Evolutionary conservation across 768 basidiomycete genomes (phyloP), one percentile per base, ranked within the genome.

Genomic region (Glaciozyma martinii): DNA sequence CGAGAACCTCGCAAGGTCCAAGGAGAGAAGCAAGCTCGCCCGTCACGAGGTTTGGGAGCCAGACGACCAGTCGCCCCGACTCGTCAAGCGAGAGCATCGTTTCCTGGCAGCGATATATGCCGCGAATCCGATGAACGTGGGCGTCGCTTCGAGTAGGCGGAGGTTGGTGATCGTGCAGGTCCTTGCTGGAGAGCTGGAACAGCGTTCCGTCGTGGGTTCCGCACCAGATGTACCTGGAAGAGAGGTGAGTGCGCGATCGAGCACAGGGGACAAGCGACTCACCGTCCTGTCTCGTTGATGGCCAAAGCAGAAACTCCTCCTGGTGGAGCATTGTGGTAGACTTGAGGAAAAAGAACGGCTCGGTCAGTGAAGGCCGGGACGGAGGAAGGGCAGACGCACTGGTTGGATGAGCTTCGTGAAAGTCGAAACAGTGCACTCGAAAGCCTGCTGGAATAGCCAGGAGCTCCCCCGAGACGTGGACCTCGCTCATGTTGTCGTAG

Each of bases 181-280:
- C 9, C n/a, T 56, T 37, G 5, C 42, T 21, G 55, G 62, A 60
- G 60, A 62, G 47, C 32, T 68, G 46, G 57, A 43, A 56, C 1
- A 68, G 53, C 6, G 8, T 3, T 1, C 67, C 67, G n/a, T 21
- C 25, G 37, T 30, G 25, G 16, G 53, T 56, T 18, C 67, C 67
- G 23, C 58, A 57, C 63, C 67, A 68, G 19, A 68, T 40, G 42
- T 64, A 68, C 3, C 67, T 68, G 57, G 9, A 37, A 23, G 19
- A 15, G 23, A 43, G 30, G 23, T 12, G 0, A 40, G 32, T 1
- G 6, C 1, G 8, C 12, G 23, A 13, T 5, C 0, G 43, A 1
- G 18, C 4, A 42, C 7, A 40, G 12, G 27, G 7, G 19, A 21
- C 29, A 42, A 25, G 7, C 32, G 44, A 46, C 60, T 40, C 25